Evolutionary conservation across 2,329 filamentous ascomycete species (phyloP).

Genomic region (Cladosporium sp.): DNA sequence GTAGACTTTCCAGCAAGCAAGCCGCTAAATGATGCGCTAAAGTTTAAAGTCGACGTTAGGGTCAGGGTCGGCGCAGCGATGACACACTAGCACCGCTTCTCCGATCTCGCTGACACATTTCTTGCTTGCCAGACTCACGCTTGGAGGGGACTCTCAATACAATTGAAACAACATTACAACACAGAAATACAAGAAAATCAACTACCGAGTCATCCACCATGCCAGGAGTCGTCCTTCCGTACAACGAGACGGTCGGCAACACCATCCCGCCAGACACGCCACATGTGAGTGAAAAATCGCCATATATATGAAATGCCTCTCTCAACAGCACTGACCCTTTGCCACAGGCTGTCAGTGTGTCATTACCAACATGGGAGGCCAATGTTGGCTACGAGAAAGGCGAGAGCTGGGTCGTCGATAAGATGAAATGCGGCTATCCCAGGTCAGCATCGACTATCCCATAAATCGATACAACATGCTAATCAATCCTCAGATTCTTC

Average conservation of each 20-base stretch:
- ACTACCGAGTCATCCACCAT: constrained; percentile 6
- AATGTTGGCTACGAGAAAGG: constrained; percentile 96
- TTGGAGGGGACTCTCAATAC: not conserved
- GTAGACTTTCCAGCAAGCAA: constrained; percentile 12
- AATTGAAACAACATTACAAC: not conserved
- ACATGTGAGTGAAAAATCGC: constrained; percentile 59
- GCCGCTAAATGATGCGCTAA: constrained; percentile 5
- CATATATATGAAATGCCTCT: not conserved
- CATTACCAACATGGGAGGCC: constrained; percentile 85
- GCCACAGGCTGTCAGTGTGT: constrained; percentile 86
- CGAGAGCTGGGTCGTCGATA: constrained; percentile 77
- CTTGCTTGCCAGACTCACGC: not conserved
- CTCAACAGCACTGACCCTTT: constrained; percentile 1
- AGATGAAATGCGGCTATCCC: constrained; percentile 89
- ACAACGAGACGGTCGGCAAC: constrained; percentile 55
- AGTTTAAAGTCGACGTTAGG: constrained; percentile 1
- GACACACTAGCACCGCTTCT: not conserved
- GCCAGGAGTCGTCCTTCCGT: constrained; percentile 29
- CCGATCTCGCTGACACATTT: constrained; percentile 16
- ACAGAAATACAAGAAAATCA: not conserved
- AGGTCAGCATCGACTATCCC: constrained; percentile 51
- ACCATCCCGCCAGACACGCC: constrained; percentile 76
- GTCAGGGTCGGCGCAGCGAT: constrained; percentile 1
- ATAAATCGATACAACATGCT: not conserved
- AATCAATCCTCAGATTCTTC: constrained; percentile 67